Evolutionary conservation across 2,329 filamentous ascomycete genomes (phyloP).

Genomic region (Talaromyces piceae): DNA sequence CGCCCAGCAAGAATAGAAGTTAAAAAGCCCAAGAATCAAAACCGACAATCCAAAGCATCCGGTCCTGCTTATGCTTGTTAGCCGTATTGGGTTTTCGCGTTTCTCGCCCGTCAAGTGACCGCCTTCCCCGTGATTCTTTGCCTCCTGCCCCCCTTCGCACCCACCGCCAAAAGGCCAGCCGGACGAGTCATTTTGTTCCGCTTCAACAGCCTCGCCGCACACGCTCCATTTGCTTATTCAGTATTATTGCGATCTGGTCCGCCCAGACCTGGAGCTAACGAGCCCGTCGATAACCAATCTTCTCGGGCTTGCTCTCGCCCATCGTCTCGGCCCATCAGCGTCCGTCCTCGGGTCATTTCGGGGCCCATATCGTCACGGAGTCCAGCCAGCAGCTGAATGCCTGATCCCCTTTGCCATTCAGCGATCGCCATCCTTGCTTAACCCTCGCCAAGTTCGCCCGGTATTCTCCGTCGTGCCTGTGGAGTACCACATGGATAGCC

Average conservation of each 20-base stretch:
- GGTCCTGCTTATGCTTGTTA: too few species aligned
- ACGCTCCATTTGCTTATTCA: neutral
- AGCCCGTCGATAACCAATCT: neutral
- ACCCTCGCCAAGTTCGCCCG: slow-evolving; percentile 18
- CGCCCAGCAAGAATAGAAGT: too few species aligned
- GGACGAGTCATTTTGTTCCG: neutral
- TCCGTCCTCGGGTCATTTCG: slow-evolving; percentile 12
- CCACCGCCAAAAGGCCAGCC: neutral
- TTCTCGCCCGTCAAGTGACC: neutral
- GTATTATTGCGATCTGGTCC: neutral
- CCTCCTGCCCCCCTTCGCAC: neutral
- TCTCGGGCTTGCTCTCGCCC: neutral
- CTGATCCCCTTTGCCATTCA: neutral
- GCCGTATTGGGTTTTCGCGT: too few species aligned
- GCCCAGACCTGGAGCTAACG: neutral
- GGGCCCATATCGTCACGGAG: slow-evolving; percentile 3
- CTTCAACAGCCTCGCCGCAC: neutral
- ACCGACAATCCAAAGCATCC: too few species aligned
- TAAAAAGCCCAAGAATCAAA: neutral
- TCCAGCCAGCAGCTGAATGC: neutral
- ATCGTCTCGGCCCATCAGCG: neutral
- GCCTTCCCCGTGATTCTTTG: neutral
- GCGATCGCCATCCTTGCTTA: slow-evolving; percentile 3
- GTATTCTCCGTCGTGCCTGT: slow-evolving; percentile 35
- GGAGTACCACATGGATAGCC: slow-evolving; percentile 26